These are phyloP conservation scores for Yamadazyma akitaensis DNA, from an alignment of 805 yeast species.

Conservation along the genomic window DNA sequence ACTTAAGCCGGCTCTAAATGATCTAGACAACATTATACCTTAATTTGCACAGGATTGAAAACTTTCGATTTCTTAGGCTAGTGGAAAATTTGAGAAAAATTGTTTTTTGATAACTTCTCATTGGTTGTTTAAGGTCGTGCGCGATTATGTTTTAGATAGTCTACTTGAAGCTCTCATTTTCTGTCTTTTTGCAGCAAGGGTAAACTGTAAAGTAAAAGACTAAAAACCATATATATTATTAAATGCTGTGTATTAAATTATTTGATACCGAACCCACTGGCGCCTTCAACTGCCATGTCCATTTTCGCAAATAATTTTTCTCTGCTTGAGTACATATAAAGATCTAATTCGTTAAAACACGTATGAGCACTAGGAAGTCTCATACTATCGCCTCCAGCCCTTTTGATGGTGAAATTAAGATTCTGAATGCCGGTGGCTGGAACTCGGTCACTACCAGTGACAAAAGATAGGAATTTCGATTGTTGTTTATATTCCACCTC, in stretches of 20 bases:
- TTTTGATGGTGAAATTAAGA: conserved; percentile 49
- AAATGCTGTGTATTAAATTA: conserved; percentile 19
- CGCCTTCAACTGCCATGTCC: conserved; percentile 66
- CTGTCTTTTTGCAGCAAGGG: neutral
- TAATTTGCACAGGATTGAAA: conserved; percentile 3
- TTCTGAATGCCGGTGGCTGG: conserved; percentile 91
- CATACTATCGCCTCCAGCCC: conserved; percentile 50
- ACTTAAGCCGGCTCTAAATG: conserved; percentile 10
- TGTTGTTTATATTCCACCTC: conserved; percentile 46
- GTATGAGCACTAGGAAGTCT: conserved; percentile 87
- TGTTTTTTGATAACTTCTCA: conserved; percentile 12
- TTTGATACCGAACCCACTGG: conserved; percentile 83
- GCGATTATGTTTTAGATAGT: neutral
- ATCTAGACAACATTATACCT: conserved; percentile 9
- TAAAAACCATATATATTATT: too few relatives aligned
- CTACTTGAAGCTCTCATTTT: neutral
- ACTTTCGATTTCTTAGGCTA: conserved; percentile 6
- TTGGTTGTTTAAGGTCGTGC: conserved; percentile 11
- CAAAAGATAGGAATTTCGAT: conserved; percentile 64
- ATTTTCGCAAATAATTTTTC: conserved; percentile 59
- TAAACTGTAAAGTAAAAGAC: too few relatives aligned
- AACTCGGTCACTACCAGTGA: conserved; percentile 87
- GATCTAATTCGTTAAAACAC: conserved; percentile 85
- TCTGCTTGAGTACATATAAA: conserved; percentile 59
- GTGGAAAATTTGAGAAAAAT: conserved; percentile 12